Evolutionary conservation across 1,284 basidiomycete species (phyloP).

Genomic region (Ceratobasidium sp.): DNA sequence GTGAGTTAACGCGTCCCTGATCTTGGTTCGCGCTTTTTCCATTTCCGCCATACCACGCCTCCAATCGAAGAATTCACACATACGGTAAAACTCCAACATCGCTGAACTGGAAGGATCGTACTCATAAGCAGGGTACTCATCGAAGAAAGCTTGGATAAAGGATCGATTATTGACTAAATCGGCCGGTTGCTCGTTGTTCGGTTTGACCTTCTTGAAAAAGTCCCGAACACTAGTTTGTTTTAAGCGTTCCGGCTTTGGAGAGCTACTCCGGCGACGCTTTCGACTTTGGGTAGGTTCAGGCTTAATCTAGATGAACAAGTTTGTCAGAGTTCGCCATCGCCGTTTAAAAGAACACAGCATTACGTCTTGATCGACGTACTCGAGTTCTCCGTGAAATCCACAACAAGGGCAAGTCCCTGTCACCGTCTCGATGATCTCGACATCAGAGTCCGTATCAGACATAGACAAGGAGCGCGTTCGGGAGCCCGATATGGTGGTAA

Average conservation of each 20-base stretch:
- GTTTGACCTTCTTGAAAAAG: conserved; percentile 18
- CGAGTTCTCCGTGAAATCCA: conserved; percentile 9
- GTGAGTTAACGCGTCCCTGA: conserved; percentile 5
- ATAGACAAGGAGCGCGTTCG: background rate
- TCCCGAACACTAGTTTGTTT: background rate
- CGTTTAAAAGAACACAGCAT: background rate
- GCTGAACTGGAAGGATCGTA: conserved; percentile 34
- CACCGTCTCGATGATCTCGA: background rate
- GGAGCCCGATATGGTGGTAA: background rate
- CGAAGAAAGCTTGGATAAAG: conserved; percentile 17
- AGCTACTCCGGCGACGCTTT: conserved; percentile 1
- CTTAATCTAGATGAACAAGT: background rate
- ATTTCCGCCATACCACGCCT: background rate
- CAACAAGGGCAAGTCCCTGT: conserved; percentile 12
- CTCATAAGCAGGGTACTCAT: background rate
- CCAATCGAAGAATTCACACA: conserved; percentile 5
- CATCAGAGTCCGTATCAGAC: conserved; percentile 11
- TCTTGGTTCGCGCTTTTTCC: conserved; percentile 31
- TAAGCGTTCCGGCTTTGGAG: background rate
- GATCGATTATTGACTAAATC: background rate
- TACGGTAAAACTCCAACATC: conserved; percentile 38
- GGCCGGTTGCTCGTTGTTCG: background rate
- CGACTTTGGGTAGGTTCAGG: background rate
- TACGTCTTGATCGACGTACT: conserved; percentile 8
- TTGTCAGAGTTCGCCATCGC: background rate